Evolutionary conservation across 225 moss, liverwort and hornwort genomes (phyloP), one percentile per base, ranked within the genome.

Genomic region (Asterella californica): DNA sequence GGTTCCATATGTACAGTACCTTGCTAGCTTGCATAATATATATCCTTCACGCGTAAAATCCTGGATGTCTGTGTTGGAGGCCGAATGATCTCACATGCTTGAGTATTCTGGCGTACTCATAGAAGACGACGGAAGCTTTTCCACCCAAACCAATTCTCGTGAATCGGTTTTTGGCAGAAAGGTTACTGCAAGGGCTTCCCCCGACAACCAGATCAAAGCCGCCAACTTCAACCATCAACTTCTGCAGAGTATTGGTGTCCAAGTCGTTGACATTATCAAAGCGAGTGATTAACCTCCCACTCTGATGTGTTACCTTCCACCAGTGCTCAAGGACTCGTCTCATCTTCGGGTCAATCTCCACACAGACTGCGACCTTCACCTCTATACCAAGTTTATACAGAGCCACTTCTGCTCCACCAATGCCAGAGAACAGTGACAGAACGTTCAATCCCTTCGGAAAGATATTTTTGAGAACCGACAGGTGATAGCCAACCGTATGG

Each of bases 401-500:
- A 9, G 96, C 94, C 2, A 96, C 94, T 84, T 96, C 94, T 6
- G 96, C 94, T 34, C 96, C 96, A 79, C 96, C 94, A 7, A 96
- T 94, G 17, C 96, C 94, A 67, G 96, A 91, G 83, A 94, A 94
- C 22, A 96, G 60, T 0, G 96, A 96, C 76, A 94, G 63, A 0
- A 96, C 87, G 54, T 90, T 90, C 0, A 96, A 84, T 15, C 96
- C 94, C 75, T 77, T 78, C 0, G 89, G 87, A 79, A 87, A 96
- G 24, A 91, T 49, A 6, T 88, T 85, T 49, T 89, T 90, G 63
- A 96, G 75, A 5, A 94, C 94, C 0, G 96, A 96, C 7, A 96
- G 87, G 60, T 96, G 96, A 33, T 85, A 96, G 22, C 86, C 96
- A 12, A 96, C 91, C 0, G 94, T 92, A 67, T 84, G 91, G 7